Conservation (phyloP, 108 stramenopile genomes). For the Cyclotella choctawhatcheeana region DNA sequence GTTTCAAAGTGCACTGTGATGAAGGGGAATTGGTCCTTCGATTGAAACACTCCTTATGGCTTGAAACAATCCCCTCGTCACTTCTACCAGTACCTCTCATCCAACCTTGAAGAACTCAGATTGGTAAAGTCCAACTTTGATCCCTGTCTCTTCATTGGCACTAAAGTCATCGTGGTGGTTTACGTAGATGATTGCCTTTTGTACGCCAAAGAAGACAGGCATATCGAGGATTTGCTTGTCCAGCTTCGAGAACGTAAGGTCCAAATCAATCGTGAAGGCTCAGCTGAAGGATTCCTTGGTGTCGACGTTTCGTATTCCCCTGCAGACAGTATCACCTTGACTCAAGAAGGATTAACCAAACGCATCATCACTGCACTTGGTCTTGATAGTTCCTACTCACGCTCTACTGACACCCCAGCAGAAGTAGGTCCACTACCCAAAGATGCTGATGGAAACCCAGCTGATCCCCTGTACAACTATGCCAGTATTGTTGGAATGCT, state of each 20-base stretch:
- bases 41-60: constrained; percentile 47
- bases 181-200: constrained; percentile 1
- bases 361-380: constrained; percentile 11
- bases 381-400: not conserved
- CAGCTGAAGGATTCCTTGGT: constrained; percentile 19
- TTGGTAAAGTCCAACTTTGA: constrained; percentile 32
- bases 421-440: not conserved
- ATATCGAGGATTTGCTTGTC: not conserved
- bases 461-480: not conserved
- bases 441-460: not conserved
- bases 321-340: not conserved
- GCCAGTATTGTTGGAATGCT: constrained; percentile 19
- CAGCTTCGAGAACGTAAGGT: not conserved
- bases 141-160: constrained; percentile 51
- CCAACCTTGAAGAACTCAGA: constrained; percentile 5
- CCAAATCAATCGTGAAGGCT: not conserved
- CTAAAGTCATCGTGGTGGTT: constrained; percentile 24
- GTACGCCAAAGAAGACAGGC: not conserved
- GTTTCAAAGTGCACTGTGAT: constrained; percentile 25
- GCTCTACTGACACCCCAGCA: not conserved
- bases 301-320: not conserved
- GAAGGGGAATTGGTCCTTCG: not conserved
- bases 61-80: constrained; percentile 25
- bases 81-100: constrained; percentile 42
- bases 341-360: not conserved